A percentile compares a stretch with the other conserved stretches of the same genome.
These are phyloP conservation scores for Phialophora expanda DNA, from an alignment of 2,329 filamentous ascomycete species.

Conservation along the genomic window DNA sequence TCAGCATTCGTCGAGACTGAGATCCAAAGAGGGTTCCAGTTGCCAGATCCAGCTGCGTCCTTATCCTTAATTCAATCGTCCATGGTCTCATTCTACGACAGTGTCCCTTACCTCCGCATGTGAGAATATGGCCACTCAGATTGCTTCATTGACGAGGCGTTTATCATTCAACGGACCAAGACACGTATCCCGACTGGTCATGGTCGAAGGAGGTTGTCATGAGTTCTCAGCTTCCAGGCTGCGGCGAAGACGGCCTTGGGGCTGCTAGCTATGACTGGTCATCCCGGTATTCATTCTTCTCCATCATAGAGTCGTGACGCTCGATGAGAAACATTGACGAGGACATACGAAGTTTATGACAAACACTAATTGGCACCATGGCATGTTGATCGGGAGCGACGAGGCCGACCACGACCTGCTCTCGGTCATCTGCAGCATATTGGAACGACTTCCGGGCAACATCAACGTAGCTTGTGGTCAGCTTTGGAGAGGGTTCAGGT, in stretches of 20 bases:
- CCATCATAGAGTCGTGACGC: conserved; percentile 22
- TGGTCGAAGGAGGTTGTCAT: too few species aligned
- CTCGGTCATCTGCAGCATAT: conserved; percentile 17
- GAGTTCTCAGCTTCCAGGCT: background rate
- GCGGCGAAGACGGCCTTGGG: background rate
- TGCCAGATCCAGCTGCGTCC: conserved; percentile 48
- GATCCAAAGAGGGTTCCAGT: conserved; percentile 65
- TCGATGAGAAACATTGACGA: conserved; percentile 31
- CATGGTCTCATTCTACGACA: conserved; percentile 36
- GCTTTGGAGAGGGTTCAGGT: conserved; percentile 20
- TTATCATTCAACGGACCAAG: background rate
- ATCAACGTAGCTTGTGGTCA: conserved; percentile 5
- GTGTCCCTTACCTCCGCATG: conserved; percentile 33
- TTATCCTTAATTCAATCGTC: conserved; percentile 25
- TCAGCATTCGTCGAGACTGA: conserved; percentile 79
- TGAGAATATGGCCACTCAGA: conserved; percentile 19
- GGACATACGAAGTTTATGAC: conserved; percentile 36
- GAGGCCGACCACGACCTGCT: conserved; percentile 12
- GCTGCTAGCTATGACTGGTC: background rate
- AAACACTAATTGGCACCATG: conserved; percentile 29
- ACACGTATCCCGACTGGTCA: background rate
- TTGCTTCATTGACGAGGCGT: conserved; percentile 1
- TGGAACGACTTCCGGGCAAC: conserved; percentile 20
- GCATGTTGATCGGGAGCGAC: conserved; percentile 13
- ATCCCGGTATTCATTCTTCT: conserved; percentile 21